Base-by-base conservation (phyloP, 2,329 filamentous ascomycete genomes). In the Phyllosticta citribraziliensis region DNA sequence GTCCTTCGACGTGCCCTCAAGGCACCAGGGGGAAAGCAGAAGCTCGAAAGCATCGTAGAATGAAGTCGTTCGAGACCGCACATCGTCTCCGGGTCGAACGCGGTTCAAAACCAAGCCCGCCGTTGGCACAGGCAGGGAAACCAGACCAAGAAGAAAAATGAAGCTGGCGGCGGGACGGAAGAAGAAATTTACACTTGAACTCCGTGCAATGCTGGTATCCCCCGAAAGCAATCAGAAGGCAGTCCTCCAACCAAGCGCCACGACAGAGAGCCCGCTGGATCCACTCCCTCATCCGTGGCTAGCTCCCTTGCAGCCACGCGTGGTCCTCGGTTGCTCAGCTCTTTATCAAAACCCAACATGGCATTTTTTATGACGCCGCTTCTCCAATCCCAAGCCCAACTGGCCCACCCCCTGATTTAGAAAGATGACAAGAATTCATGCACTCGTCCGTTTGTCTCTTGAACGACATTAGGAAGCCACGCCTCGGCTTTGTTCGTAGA, bases 131-230 rank as follows among this genome's bases (percentile, higher is more conserved):
- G 33, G 33, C 33, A 40, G 14, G 33, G 12, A 40, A 17, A 14
- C 33, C 33, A 40, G 33, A 40, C 33, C 33, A 40, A 17, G 8
- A 33, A 33, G 10, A 40, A 40, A 40, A 40, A 30, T 30, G 33
- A 40, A 40, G 9, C 33, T 40, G 33, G 33, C 33, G 14, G 33
- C 10, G 14, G 33, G 33, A 40, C 33, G 11, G 9, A 40, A 40
- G 9, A 60, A 55, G 33, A 55, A 60, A 59, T 22, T 10, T 33
- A 60, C 58, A 60, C 58, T 52, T 55, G 57, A 60, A 60, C 58
- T 60, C 58, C 58, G 51, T 55, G 58, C 58, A 60, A 55, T 60
- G 58, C 58, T 60, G 58, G 58, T 60, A 60, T 60, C 58, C 58
- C 27, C 58, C 35, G 40, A 60, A 33, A 33, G 52, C 24, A 58